Evolutionary conservation across 1,139 yeast species (phyloP).

Genomic region (Lodderomyces margitis): DNA sequence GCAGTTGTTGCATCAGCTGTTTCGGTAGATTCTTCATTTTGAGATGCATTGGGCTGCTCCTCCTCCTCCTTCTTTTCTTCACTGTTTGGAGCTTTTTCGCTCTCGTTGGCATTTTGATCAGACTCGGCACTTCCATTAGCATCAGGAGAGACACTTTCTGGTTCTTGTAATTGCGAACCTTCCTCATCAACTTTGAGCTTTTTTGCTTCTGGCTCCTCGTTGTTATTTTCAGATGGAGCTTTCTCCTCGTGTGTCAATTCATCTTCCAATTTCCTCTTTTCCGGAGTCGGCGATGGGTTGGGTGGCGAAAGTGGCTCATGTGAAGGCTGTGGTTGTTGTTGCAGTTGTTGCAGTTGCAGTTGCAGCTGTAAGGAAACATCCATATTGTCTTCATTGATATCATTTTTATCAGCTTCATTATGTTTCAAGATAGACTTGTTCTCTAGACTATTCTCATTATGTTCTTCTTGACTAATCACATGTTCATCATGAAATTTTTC

Average conservation of each 20-base stretch:
- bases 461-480: not conserved
- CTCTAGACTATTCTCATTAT: conserved; percentile 1
- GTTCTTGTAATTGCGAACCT: not conserved
- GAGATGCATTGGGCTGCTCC: conserved; percentile 1
- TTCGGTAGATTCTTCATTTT: not conserved
- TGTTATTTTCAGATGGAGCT: conserved; percentile 3
- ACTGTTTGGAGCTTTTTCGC: conserved; percentile 5
- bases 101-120: not conserved
- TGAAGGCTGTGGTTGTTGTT: conserved; percentile 7
- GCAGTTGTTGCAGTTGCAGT: conserved; percentile 3
- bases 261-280: conserved; percentile 31
- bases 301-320: conserved; percentile 45
- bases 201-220: conserved; percentile 14
- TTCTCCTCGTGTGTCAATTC: conserved; percentile 4
- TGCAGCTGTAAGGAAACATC: not conserved
- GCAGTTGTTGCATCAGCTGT: not conserved
- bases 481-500: conserved; percentile 20
- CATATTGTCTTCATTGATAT: not conserved
- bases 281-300: conserved; percentile 45
- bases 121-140: not conserved
- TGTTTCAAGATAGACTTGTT: not conserved
- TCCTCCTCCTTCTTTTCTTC: conserved; percentile 3
- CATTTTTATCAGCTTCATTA: not conserved
- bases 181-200: not conserved
- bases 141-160: not conserved